Base-by-base conservation (phyloP, 495 filamentous ascomycete species). In the Neurospora sp. region DNA sequence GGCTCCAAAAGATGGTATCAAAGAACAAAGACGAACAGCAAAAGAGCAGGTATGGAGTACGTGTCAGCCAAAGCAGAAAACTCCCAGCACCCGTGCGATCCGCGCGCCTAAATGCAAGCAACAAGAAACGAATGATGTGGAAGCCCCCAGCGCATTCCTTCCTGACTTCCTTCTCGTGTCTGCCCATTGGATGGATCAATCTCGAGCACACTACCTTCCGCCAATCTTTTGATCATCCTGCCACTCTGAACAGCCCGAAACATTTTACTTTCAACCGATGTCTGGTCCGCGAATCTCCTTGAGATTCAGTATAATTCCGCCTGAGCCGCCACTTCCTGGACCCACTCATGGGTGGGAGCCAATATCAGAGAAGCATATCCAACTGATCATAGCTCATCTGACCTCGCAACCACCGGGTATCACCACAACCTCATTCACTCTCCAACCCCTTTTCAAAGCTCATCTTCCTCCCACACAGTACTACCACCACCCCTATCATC, bases 401-500 rank as follows among this genome's bases (percentile, higher is more conserved):
- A 35, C 53, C 14, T 65, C 27, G 14, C 12, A 35, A 35, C 20
- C 20, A 27, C 22, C 53, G 27, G 53, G 53, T 65, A 65, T 65
- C 22, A 65, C 31, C 53, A 65, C 14, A 59, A 59, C 10, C 47
- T 59, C 20, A 59, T 27, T 12, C 47, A 59, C 4, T 12, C 45
- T 6, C 2, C 10, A 14, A 27, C 22, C 47, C 47, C 4, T 27
- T 27, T 6, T 31, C 47, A 27, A 7, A 65, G 53, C 27, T 80
- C 81, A 65, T 83, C 82, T 71, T 83, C 82, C 72, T 83, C 82
- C 83, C 83, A 85, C 41, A 72, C 77, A 0, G 53, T 72, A 3
- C 39, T 75, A 5, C 69, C 70, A 1, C 69, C 45, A 91, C 88
- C 68, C 95, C 85, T 76, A 91, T 84, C 73, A 41, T 75, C 77